These are phyloP conservation scores for Stenogyne calaminthoides DNA, from an alignment of 305 asterid species.

Conservation along the genomic window DNA sequence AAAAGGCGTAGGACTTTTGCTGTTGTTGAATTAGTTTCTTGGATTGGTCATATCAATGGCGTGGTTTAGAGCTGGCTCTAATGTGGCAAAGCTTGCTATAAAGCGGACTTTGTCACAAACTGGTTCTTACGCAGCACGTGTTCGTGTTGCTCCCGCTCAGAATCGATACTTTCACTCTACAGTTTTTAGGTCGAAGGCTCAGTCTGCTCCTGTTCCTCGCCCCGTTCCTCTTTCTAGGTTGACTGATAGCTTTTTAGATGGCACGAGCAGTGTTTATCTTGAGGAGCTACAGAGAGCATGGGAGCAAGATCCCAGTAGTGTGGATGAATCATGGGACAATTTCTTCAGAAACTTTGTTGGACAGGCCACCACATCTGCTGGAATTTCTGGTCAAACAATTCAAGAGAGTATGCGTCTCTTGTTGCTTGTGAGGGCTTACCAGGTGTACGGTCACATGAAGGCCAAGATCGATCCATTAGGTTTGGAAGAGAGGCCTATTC, in stretches of 20 bases:
- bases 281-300: constrained; percentile 98
- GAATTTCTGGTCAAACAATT: constrained; percentile 95
- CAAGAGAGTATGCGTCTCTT: constrained; percentile 95
- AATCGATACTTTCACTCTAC: constrained; percentile 62
- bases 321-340: constrained; percentile 98
- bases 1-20: constrained; percentile 10
- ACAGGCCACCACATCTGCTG: constrained; percentile 88
- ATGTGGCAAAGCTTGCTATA: constrained; percentile 76
- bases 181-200: constrained; percentile 65
- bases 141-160: constrained; percentile 45
- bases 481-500: constrained; percentile 72
- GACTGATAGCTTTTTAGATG: constrained; percentile 93
- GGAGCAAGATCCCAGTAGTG: constrained; percentile 95
- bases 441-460: constrained; percentile 96
- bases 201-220: constrained; percentile 80
- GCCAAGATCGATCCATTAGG: constrained; percentile 88
- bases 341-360: constrained; percentile 97
- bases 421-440: constrained; percentile 94
- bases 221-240: constrained; percentile 90
- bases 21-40: constrained; percentile 27
- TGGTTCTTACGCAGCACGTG: constrained; percentile 45
- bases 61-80: constrained; percentile 82
- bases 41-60: constrained; percentile 52
- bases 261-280: constrained; percentile 95
- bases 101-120: constrained; percentile 62